Percentiles rank a stretch among this genome's conserved stretches.
phyloP scores from a whole-genome alignment of 2,329 filamentous ascomycete species.

The Cercospora beticola region DNA sequence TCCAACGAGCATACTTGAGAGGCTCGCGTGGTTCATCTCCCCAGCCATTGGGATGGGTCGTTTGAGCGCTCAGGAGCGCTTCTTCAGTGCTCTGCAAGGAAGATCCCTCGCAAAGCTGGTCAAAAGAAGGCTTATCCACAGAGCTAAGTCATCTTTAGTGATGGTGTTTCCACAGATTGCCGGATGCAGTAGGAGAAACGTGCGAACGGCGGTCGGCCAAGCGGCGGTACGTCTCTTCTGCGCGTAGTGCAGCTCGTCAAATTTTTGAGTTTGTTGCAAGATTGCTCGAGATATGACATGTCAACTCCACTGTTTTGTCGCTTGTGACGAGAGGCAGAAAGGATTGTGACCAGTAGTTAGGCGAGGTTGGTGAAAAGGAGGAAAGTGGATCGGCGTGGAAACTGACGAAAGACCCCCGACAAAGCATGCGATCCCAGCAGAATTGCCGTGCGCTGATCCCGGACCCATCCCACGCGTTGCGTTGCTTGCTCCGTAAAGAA shows the following conservation, averaged over 20 bases:
- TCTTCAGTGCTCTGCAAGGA: not conserved
- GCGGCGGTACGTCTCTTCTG: not conserved
- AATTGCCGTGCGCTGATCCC: not conserved
- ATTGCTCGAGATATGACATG: not conserved
- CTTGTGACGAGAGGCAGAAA: not conserved
- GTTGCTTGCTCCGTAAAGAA: slow-evolving; percentile 2
- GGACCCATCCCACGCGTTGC: not conserved
- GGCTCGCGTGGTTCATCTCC: slow-evolving; percentile 3
- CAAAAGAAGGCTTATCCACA: not conserved
- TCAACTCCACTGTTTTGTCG: not conserved
- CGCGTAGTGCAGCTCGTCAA: not conserved
- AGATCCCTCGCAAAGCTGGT: not conserved
- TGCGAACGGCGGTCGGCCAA: not conserved
- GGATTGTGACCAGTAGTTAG: not conserved
- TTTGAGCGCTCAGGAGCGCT: not conserved
- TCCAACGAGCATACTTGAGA: not conserved
- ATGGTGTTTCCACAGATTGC: slow-evolving; percentile 4
- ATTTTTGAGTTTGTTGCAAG: not conserved
- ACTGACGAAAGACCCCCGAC: not conserved
- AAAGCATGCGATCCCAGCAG: too few species aligned
- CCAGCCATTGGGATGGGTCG: not conserved
- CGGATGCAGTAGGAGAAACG: slow-evolving; percentile 6
- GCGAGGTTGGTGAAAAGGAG: not conserved
- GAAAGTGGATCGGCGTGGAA: not conserved
- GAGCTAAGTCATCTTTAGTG: not conserved